phyloP scores from a whole-genome alignment of 805 yeast species.

The Wickerhamomyces mucosus region DNA sequence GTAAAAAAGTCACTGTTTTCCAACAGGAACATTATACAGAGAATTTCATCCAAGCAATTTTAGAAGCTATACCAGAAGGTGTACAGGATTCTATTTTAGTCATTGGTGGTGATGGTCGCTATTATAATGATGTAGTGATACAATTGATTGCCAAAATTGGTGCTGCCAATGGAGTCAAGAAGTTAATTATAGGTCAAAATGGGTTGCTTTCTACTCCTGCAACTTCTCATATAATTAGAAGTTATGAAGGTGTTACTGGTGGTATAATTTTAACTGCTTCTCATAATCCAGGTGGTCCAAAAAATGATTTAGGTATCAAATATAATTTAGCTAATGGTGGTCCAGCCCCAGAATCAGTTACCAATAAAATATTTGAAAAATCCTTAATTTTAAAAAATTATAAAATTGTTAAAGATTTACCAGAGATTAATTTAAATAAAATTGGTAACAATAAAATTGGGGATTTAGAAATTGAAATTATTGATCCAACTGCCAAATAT shows the following conservation, averaged over 20 bases:
- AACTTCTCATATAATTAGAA: constrained; percentile 86
- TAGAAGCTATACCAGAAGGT: constrained; percentile 89
- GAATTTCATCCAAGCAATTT: constrained; percentile 82
- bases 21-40: constrained; percentile 76
- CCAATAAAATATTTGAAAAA: constrained; percentile 72
- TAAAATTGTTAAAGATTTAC: constrained; percentile 48
- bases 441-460: constrained; percentile 49
- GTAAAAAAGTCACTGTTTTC: constrained; percentile 85
- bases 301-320: constrained; percentile 88
- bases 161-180: constrained; percentile 85
- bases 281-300: constrained; percentile 97
- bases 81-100: constrained; percentile 64
- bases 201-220: constrained; percentile 95
- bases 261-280: constrained; percentile 95
- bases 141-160: constrained; percentile 75
- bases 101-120: constrained; percentile 96
- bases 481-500: constrained; percentile 75
- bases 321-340: constrained; percentile 94
- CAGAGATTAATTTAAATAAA: constrained; percentile 50
- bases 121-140: constrained; percentile 73
- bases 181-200: constrained; percentile 77
- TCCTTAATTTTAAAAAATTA: constrained; percentile 52
- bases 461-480: constrained; percentile 64
- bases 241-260: constrained; percentile 60
- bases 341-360: constrained; percentile 94